Evolutionary conservation across 116 monocot species (phyloP), one percentile per base, ranked within the genome.

Genomic region (Trichopus zeylanicus): DNA sequence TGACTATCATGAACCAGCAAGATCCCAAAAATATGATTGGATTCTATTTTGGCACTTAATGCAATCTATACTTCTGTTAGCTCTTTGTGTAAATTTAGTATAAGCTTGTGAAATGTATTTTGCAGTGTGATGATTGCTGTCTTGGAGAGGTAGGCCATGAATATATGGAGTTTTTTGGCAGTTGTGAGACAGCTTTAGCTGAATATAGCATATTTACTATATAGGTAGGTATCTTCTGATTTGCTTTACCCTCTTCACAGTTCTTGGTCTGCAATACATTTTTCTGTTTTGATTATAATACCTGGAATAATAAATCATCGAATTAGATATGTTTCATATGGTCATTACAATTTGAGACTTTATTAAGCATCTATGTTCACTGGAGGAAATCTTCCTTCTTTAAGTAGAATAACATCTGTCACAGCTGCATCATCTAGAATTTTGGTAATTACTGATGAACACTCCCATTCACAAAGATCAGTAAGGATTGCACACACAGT

Each of bases 311-410:
- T 29, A 11, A 1, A 13, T 27, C 54, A n/a, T 54, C 1, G 4
- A 10, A 0, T 26, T 64, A 62, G 98, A 31, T 98, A 98, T 35
- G 82, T 88, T 37, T 91, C 88, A 56, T 81, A 88, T 63, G 82
- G 98, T n/a, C n/a, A n/a, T n/a, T 52, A 82, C 75, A 72, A 98
- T 91, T 62, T 91, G 91, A 18, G 91, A 85, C 59, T 98, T 98
- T 66, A 85, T 98, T 56, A 98, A 91, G 98, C 91, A 63, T 98
- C 88, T 66, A 91, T 98, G 39, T 98, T 98, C 37, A 88, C 98
- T 54, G 98, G 98, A 18, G 98, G 85, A 26, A 81, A 81, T 39
- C 71, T 98, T 66, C 98, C 98, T 67, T 98, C 85, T 57, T 61
- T 98, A 51, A 78, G 85, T 67, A 77, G 85, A 68, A 47, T 98